phyloP scores from a whole-genome alignment of 2,329 filamentous ascomycete species.

The Nothophoma quercina region DNA sequence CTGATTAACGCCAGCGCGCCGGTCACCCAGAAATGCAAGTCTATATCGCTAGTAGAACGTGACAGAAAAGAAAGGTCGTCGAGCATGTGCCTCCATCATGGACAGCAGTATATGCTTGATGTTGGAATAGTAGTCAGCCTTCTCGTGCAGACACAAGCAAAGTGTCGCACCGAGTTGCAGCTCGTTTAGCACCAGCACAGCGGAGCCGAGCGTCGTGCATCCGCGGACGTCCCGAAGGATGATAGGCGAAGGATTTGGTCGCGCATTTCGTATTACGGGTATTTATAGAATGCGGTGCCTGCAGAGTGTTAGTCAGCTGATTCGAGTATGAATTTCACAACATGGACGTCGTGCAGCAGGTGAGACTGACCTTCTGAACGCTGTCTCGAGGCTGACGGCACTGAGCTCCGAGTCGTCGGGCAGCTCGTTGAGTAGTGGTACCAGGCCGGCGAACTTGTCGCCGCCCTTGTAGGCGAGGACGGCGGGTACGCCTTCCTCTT shows the following conservation, averaged over 20 bases:
- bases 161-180: constrained; percentile 5
- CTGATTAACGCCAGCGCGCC: constrained; percentile 6
- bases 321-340: constrained; percentile 19
- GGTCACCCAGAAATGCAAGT: constrained; percentile 12
- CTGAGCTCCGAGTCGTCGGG: constrained; percentile 65
- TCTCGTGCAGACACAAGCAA: constrained; percentile 4
- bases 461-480: constrained; percentile 88
- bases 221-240: background rate
- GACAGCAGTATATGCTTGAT: background rate
- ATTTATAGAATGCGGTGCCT: constrained; percentile 42
- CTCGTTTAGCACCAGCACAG: constrained; percentile 3
- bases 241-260: background rate
- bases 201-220: constrained; percentile 12
- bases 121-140: background rate
- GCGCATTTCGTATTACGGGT: constrained; percentile 1
- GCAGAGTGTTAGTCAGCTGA: constrained; percentile 32
- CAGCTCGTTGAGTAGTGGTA: constrained; percentile 86
- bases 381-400: constrained; percentile 63
- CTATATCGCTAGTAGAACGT: constrained; percentile 15
- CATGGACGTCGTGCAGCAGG: background rate
- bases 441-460: constrained; percentile 88
- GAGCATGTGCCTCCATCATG: background rate
- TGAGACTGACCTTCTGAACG: constrained; percentile 58
- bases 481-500: constrained; percentile 85
- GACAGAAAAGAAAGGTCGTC: constrained; percentile 9